phyloP scores from a whole-genome alignment of 164 flowering plant genomes.

The Magnolia officinalis region DNA sequence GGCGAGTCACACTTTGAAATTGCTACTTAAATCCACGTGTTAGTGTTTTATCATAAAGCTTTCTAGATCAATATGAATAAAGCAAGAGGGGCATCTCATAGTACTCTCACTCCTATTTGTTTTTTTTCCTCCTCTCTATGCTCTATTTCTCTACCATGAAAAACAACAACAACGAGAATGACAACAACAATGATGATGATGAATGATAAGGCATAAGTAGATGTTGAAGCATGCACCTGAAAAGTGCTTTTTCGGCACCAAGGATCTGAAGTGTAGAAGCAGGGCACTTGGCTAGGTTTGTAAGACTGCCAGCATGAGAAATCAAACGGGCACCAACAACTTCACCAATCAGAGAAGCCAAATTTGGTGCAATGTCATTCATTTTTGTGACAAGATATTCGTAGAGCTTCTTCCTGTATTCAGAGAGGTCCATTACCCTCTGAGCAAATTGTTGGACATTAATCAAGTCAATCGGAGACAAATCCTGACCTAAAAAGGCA shows the following conservation, averaged over 20 bases:
- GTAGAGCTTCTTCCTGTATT: constrained; percentile 78
- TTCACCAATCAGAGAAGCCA: constrained; percentile 96
- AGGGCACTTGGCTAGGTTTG: constrained; percentile 97
- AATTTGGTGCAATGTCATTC: constrained; percentile 97
- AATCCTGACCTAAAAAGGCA: constrained; percentile 73
- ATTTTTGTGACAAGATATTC: constrained; percentile 90
- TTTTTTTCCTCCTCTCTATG: not conserved
- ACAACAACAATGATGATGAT: too few species aligned
- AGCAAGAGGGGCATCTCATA: too few species aligned
- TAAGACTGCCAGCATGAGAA: constrained; percentile 99
- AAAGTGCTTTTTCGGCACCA: constrained; percentile 99
- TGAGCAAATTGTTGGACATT: constrained; percentile 91
- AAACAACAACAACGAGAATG: not conserved
- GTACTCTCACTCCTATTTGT: too few species aligned
- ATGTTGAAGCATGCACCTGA: constrained; percentile 47
- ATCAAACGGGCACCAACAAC: constrained; percentile 93
- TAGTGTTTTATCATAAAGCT: too few species aligned
- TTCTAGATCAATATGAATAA: too few species aligned
- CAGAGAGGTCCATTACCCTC: constrained; percentile 89
- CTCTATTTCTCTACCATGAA: not conserved
- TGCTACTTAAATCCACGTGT: too few species aligned
- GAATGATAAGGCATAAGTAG: not conserved
- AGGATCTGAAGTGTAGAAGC: constrained; percentile 99
- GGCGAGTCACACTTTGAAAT: too few species aligned
- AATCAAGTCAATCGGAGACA: constrained; percentile 82